Percentiles rank a stretch among this genome's conserved stretches.
Evolutionary conservation across 441 rosid species (phyloP).

Genomic region (Populus hybrid): DNA sequence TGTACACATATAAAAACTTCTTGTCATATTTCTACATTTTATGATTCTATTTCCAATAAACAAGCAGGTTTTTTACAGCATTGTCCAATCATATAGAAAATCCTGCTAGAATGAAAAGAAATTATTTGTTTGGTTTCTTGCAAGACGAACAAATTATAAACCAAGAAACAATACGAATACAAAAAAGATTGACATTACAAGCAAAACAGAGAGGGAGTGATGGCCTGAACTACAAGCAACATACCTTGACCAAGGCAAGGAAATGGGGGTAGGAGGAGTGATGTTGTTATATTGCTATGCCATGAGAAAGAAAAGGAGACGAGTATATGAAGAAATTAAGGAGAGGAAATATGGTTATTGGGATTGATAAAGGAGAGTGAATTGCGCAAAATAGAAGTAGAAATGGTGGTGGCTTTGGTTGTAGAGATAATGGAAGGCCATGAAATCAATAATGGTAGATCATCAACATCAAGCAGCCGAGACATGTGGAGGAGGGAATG

Average conservation of each 20-base stretch:
- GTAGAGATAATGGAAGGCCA: conserved; percentile 11
- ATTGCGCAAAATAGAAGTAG: conserved; percentile 25
- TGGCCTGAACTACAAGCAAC: conserved; percentile 10
- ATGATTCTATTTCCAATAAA: too few species aligned
- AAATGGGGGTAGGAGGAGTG: conserved; percentile 14
- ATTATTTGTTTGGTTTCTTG: neutral
- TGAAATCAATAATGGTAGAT: conserved; percentile 1
- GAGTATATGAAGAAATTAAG: conserved; percentile 10
- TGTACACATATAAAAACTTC: neutral
- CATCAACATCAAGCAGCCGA: neutral
- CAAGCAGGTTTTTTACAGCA: too few species aligned
- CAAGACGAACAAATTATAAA: neutral
- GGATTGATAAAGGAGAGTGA: conserved; percentile 24
- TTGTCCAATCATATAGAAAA: neutral
- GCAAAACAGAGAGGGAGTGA: neutral
- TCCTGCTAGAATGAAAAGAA: neutral
- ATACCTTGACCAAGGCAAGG: conserved; percentile 30
- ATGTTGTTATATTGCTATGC: neutral
- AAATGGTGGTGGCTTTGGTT: conserved; percentile 1
- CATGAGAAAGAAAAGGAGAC: conserved; percentile 9
- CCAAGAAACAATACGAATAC: neutral
- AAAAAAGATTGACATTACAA: neutral
- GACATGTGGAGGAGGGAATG: neutral
- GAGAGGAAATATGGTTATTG: neutral
- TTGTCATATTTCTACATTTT: neutral